These are phyloP conservation scores for Iris pallida DNA, from an alignment of 116 monocot genomes.

Conservation along the genomic window DNA sequence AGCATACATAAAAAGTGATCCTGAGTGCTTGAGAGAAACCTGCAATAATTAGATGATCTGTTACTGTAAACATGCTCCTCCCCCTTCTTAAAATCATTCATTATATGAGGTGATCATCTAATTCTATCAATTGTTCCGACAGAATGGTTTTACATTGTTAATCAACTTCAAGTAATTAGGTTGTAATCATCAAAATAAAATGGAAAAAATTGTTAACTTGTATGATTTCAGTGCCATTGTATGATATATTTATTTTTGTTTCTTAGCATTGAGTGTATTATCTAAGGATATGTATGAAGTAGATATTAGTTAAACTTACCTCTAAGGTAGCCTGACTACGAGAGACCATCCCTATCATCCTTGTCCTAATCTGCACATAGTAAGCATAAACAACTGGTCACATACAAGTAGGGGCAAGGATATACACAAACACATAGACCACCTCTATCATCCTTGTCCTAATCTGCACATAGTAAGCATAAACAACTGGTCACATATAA, in stretches of 20 bases:
- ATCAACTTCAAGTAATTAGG: not conserved
- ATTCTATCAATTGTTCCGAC: not conserved
- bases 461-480: slow-evolving; percentile 32
- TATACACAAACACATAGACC: no score
- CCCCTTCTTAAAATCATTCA: not conserved
- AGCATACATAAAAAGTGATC: slow-evolving; percentile 99
- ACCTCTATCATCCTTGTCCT: slow-evolving; percentile 94
- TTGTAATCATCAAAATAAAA: not conserved
- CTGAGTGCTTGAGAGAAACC: slow-evolving; percentile 98
- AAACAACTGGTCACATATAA: no score
- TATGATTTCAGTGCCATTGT: not conserved
- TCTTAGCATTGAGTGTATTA: not conserved
- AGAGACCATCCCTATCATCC: no score
- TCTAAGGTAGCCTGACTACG: slow-evolving; percentile 73
- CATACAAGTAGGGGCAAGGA: no score
- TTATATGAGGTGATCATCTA: not conserved
- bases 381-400: no score
- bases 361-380: no score
- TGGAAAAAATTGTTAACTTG: not conserved
- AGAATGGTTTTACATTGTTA: not conserved
- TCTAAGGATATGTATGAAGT: not conserved
- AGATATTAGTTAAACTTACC: slow-evolving; percentile 31
- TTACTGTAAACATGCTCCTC: not conserved
- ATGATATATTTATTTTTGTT: not conserved
- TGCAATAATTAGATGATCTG: slow-evolving; percentile 21